Percentiles rank a stretch among this genome's conserved stretches.
phyloP scores from a whole-genome alignment of 2,329 filamentous ascomycete species.

The Cladosporium sphaerospermum region DNA sequence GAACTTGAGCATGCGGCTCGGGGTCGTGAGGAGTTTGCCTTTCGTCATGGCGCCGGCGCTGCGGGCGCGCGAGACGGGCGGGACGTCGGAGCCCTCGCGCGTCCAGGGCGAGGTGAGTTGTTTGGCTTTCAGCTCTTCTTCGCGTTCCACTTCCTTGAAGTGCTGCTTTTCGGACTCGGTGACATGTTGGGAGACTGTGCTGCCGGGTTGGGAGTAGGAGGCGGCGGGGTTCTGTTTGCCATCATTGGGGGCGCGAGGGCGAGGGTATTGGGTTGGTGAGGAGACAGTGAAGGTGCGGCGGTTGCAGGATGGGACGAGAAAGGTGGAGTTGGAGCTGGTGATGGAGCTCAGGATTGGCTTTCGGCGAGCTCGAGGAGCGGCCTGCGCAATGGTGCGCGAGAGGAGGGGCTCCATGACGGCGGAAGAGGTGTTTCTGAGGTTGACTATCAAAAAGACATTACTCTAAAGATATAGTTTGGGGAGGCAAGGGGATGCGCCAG shows the following conservation, averaged over 20 bases:
- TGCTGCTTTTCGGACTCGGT: conserved; percentile 41
- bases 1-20: conserved; percentile 72
- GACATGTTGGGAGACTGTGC: conserved; percentile 39
- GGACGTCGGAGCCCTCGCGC: conserved; percentile 52
- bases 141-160: conserved; percentile 34
- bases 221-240: conserved; percentile 16
- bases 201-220: conserved; percentile 29
- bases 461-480: no score
- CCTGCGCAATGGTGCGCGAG: conserved; percentile 22
- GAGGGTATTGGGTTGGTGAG: not conserved
- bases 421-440: not conserved
- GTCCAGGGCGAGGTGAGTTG: conserved; percentile 62
- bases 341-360: conserved; percentile 5
- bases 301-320: not conserved
- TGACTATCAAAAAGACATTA: not conserved
- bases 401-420: conserved; percentile 24
- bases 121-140: conserved; percentile 41
- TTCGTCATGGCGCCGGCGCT: conserved; percentile 58
- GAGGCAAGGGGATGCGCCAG: no score
- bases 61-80: conserved; percentile 49
- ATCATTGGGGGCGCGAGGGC: conserved; percentile 9
- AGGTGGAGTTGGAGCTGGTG: not conserved
- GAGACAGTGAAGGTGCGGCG: not conserved
- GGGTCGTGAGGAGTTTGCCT: conserved; percentile 73
- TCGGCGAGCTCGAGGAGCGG: conserved; percentile 16